Conservation (phyloP, 2,329 filamentous ascomycete genomes). For the Verticillium tricorpus region DNA sequence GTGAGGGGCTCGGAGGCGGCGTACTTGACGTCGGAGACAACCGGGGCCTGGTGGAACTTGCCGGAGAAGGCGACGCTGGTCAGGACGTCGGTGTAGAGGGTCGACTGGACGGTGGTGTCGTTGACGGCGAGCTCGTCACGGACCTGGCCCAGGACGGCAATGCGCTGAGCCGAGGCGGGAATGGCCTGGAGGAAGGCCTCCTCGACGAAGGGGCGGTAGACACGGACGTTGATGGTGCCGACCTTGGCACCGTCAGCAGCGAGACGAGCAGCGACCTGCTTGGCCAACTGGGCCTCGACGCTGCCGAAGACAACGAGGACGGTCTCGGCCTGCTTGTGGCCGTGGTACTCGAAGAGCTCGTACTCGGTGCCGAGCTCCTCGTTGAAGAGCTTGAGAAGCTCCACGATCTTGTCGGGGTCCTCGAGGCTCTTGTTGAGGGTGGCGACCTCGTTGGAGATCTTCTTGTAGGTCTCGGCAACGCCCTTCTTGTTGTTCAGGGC, state of each 20-base stretch:
- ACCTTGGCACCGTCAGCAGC: constrained; percentile 70
- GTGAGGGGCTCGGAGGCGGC: constrained; percentile 59
- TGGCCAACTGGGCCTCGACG: constrained; percentile 79
- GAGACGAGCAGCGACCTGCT: constrained; percentile 72
- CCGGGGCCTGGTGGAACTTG: constrained; percentile 57
- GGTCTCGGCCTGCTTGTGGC: constrained; percentile 71
- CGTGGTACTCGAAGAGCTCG: constrained; percentile 88
- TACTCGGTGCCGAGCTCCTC: constrained; percentile 91
- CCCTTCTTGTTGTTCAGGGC: constrained; percentile 68
- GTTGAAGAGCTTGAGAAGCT: constrained; percentile 73
- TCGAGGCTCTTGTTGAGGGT: constrained; percentile 67
- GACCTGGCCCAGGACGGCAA: constrained; percentile 90
- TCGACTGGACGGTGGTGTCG: constrained; percentile 75
- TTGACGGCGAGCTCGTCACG: constrained; percentile 65
- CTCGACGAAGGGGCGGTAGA: constrained; percentile 94
- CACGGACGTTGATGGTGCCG: constrained; percentile 83
- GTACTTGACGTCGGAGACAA: constrained; percentile 85
- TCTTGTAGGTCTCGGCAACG: constrained; percentile 64
- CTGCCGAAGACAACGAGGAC: constrained; percentile 93
- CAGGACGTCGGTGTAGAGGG: constrained; percentile 86
- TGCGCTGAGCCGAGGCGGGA: constrained; percentile 67
- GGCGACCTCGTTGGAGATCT: constrained; percentile 57
- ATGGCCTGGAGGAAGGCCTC: constrained; percentile 84
- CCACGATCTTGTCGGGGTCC: constrained; percentile 64
- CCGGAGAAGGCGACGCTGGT: constrained; percentile 77